phyloP scores from a whole-genome alignment of 2,329 filamentous ascomycete genomes.

The Nakataea oryzae region DNA sequence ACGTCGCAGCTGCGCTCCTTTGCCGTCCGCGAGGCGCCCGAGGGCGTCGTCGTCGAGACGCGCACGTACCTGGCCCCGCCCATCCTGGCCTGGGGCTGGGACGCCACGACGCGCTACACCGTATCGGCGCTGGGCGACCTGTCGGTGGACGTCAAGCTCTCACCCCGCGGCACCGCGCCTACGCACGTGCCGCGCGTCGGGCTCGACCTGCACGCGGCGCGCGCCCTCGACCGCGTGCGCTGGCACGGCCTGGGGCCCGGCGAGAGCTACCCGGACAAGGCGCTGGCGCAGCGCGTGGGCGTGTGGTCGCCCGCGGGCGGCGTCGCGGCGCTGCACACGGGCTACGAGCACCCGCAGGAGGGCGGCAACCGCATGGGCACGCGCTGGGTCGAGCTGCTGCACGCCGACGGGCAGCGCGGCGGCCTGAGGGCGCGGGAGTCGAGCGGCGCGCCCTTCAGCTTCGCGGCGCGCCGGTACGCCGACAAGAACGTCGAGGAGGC shows the following conservation, averaged over 20 bases:
- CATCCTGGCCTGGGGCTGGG: slow-evolving; percentile 48
- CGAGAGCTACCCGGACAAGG: slow-evolving; percentile 55
- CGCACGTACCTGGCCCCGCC: slow-evolving; percentile 45
- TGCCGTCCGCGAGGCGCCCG: slow-evolving; percentile 11
- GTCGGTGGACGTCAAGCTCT: slow-evolving; percentile 30
- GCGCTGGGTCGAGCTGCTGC: slow-evolving; percentile 37
- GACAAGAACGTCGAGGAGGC: slow-evolving; percentile 43
- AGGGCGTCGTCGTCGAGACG: slow-evolving; percentile 26
- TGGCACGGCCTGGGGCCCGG: slow-evolving; percentile 57
- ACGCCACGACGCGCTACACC: slow-evolving; percentile 19
- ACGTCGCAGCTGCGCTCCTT: slow-evolving; percentile 34
- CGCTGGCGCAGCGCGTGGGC: slow-evolving; percentile 39
- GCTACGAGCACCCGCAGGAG: slow-evolving; percentile 60
- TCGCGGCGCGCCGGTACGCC: slow-evolving; percentile 44
- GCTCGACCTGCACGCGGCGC: slow-evolving; percentile 40
- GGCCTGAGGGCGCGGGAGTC: slow-evolving; percentile 19
- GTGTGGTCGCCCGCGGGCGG: slow-evolving; percentile 26
- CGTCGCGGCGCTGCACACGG: slow-evolving; percentile 40
- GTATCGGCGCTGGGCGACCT: slow-evolving; percentile 34
- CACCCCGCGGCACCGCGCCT: slow-evolving; percentile 37
- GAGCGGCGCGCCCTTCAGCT: slow-evolving; percentile 33
- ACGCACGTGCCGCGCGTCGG: slow-evolving; percentile 51
- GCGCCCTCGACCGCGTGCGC: slow-evolving; percentile 31
- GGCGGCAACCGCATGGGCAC: slow-evolving; percentile 53
- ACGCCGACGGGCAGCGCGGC: slow-evolving; percentile 14